Conservation (phyloP, 2,329 filamentous ascomycete genomes). For the Fusarium stilboides region DNA sequence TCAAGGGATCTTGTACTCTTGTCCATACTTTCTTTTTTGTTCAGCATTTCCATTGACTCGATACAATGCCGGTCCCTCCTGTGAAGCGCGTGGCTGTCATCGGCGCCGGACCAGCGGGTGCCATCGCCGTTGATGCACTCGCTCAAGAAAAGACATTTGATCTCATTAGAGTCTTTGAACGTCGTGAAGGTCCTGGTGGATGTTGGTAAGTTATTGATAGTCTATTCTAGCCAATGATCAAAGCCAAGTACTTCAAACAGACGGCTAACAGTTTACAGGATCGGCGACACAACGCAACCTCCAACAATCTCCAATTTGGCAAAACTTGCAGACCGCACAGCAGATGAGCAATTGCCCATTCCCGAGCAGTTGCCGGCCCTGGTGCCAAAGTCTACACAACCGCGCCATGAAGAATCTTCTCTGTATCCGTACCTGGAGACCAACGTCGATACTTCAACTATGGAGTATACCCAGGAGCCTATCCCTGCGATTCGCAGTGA, state of each 20-base stretch:
- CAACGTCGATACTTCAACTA: constrained; percentile 71
- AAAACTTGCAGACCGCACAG: constrained; percentile 63
- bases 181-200: constrained; percentile 71
- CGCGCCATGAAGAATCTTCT: constrained; percentile 70
- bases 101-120: constrained; percentile 72
- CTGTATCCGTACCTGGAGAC: constrained; percentile 77
- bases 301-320: constrained; percentile 62
- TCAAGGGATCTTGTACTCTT: too few relatives aligned
- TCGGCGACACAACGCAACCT: constrained; percentile 57
- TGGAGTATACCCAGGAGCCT: constrained; percentile 72
- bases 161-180: constrained; percentile 73
- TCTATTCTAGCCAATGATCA: accelerated
- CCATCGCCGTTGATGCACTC: constrained; percentile 73
- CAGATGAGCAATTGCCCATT: constrained; percentile 64
- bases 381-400: constrained; percentile 58
- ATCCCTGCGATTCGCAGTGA: constrained; percentile 60
- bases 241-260: neutral
- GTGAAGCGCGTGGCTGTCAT: constrained; percentile 69
- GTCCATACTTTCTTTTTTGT: neutral
- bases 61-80: constrained; percentile 23
- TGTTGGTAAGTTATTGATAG: constrained; percentile 65
- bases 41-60: neutral
- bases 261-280: constrained; percentile 54
- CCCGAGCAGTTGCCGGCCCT: constrained; percentile 64
- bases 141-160: constrained; percentile 72